Conservation (phyloP, 371 early-diverging fungal genomes). For the Nosema granulosis region DNA sequence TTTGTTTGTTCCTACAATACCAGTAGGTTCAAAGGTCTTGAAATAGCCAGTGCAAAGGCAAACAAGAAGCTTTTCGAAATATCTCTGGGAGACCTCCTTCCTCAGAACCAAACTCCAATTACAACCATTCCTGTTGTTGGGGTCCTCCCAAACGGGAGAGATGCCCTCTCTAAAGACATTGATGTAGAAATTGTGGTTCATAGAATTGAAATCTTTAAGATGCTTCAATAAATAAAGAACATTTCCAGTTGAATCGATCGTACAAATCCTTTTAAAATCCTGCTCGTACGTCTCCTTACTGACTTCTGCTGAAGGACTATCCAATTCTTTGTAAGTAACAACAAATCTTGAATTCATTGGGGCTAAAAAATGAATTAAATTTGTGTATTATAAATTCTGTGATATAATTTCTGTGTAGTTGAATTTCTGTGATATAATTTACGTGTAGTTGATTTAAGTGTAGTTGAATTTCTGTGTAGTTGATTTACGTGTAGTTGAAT, state of each 20-base stretch:
- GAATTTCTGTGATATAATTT: no score
- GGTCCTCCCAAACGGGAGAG: slow-evolving; percentile 66
- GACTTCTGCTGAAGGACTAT: slow-evolving; percentile 5
- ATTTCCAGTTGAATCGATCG: slow-evolving; percentile 39
- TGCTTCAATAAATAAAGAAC: slow-evolving; percentile 44
- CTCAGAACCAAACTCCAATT: slow-evolving; percentile 62
- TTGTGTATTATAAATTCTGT: no score
- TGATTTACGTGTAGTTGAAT: no score
- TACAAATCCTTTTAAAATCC: slow-evolving; percentile 54
- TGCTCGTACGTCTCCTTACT: slow-evolving; percentile 48
- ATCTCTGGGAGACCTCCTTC: slow-evolving; percentile 53
- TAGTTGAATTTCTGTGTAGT: no score
- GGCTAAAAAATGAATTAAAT: neutral
- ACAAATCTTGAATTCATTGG: slow-evolving; percentile 23
- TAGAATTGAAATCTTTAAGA: slow-evolving; percentile 40
- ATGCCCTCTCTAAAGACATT: slow-evolving; percentile 66
- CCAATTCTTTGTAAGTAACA: slow-evolving; percentile 42
- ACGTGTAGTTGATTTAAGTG: no score
- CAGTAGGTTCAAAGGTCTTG: slow-evolving; percentile 61
- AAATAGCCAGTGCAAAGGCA: slow-evolving; percentile 51
- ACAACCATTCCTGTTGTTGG: slow-evolving; percentile 64
- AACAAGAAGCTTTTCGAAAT: slow-evolving; percentile 63
- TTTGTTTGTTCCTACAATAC: slow-evolving; percentile 63
- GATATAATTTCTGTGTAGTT: no score
- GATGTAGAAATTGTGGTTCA: slow-evolving; percentile 54